Evolutionary conservation across 1,284 basidiomycete genomes (phyloP).

Genomic region (Athelia sp.): DNA sequence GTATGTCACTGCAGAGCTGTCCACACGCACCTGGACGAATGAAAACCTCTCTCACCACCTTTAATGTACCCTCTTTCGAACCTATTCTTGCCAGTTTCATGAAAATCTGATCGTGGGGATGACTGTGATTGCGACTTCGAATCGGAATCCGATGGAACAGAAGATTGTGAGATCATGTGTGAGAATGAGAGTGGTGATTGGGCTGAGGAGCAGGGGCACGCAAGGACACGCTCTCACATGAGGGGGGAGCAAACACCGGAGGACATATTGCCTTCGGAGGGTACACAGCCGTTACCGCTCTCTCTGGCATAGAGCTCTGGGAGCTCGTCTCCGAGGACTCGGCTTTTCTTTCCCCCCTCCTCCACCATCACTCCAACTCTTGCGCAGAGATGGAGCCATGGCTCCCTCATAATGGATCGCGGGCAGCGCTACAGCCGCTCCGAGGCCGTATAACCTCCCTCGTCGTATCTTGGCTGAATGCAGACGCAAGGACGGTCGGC

Average conservation of each 20-base stretch:
- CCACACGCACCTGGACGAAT: conserved; percentile 24
- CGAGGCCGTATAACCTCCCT: too few species aligned
- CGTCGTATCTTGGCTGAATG: too few species aligned
- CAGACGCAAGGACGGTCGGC: too few species aligned
- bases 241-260: not conserved
- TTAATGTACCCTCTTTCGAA: conserved; percentile 33
- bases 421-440: too few species aligned
- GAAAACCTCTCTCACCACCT: conserved; percentile 36
- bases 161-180: conserved; percentile 7
- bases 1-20: too few species aligned
- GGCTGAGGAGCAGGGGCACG: not conserved
- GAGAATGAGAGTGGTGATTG: not conserved
- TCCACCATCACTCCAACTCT: too few species aligned
- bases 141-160: conserved; percentile 6
- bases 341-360: too few species aligned
- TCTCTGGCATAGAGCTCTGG: too few species aligned
- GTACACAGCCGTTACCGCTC: conserved; percentile 8
- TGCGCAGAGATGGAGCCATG: too few species aligned
- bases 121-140: not conserved
- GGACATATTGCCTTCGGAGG: not conserved
- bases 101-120: conserved; percentile 21
- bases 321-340: too few species aligned
- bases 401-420: too few species aligned
- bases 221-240: not conserved
- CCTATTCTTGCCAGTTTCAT: conserved; percentile 27